A percentile compares a stretch with the other conserved stretches of the same genome.
These are phyloP conservation scores for Ustilago loliicola DNA, from an alignment of 1,284 basidiomycete species.

Conservation along the genomic window DNA sequence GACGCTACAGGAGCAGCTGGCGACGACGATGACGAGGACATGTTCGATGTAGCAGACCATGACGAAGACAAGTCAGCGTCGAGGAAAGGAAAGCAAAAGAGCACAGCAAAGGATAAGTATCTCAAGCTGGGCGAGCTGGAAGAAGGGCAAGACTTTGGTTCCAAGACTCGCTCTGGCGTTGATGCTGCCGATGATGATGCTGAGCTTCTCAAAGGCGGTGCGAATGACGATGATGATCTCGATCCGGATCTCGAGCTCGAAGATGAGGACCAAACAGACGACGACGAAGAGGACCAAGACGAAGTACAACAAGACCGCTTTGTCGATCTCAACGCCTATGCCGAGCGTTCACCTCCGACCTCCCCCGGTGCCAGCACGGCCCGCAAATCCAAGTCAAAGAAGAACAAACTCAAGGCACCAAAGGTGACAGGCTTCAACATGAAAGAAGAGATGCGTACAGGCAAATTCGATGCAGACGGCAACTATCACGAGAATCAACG, in stretches of 20 bases:
- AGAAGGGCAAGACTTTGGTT: constrained; percentile 72
- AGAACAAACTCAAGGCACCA: constrained; percentile 76
- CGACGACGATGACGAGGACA: constrained; percentile 77
- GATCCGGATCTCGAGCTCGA: constrained; percentile 66
- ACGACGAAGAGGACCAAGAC: constrained; percentile 44
- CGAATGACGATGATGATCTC: constrained; percentile 45
- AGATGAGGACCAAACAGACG: constrained; percentile 44
- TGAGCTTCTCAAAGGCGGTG: constrained; percentile 20
- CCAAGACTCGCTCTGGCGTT: constrained; percentile 43
- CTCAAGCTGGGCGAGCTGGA: constrained; percentile 84
- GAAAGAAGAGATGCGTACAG: constrained; percentile 97
- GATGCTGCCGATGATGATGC: constrained; percentile 59
- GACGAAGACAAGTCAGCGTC: constrained; percentile 16
- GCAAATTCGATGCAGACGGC: constrained; percentile 94
- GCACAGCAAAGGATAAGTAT: constrained; percentile 22
- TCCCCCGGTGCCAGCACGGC: constrained; percentile 34
- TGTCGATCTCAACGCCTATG: constrained; percentile 54
- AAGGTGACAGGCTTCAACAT: constrained; percentile 97
- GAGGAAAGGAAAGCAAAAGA: constrained; percentile 23
- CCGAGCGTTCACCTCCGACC: constrained; percentile 57
- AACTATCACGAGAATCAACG: constrained; percentile 82
- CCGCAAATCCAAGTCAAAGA: constrained; percentile 16
- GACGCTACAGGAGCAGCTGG: constrained; percentile 63
- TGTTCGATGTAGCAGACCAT: constrained; percentile 78
- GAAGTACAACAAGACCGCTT: constrained; percentile 25